These are phyloP conservation scores for Phaeomoniella chlamydospora DNA, from an alignment of 2,329 filamentous ascomycete genomes.

Conservation along the genomic window DNA sequence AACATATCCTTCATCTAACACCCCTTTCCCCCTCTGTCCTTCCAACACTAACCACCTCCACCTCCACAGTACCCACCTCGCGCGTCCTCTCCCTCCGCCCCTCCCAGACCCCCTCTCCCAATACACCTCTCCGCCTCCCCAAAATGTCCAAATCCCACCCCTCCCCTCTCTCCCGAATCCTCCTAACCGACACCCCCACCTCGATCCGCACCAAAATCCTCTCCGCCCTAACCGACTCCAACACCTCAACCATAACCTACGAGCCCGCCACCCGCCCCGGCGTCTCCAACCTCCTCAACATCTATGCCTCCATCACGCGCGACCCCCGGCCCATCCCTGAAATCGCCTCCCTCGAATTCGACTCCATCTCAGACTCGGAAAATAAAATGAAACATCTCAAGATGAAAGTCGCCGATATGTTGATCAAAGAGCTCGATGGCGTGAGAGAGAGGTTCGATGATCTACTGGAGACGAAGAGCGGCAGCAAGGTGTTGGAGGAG, in stretches of 20 bases:
- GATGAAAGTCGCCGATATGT: constrained; percentile 42
- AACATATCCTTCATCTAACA: constrained; percentile 2
- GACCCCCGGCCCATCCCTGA: constrained; percentile 9
- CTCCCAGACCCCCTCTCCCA: constrained; percentile 29
- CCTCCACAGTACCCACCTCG: constrained; percentile 51
- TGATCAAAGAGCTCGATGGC: constrained; percentile 34
- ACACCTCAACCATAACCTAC: constrained; percentile 50
- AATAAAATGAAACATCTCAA: constrained; percentile 34
- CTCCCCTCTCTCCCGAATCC: constrained; percentile 59
- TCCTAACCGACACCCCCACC: constrained; percentile 57
- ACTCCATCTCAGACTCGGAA: constrained; percentile 5
- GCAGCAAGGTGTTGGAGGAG: constrained; percentile 4
- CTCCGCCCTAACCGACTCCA: constrained; percentile 62
- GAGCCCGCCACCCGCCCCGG: constrained; percentile 58
- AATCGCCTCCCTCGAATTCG: constrained; percentile 25
- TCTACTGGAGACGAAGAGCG: constrained; percentile 4
- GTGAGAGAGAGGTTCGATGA: constrained; percentile 7
- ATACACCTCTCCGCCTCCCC: constrained; percentile 14
- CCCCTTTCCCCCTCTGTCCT: neutral
- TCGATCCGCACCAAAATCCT: constrained; percentile 57
- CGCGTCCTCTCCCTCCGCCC: constrained; percentile 80
- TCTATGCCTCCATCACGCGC: constrained; percentile 56
- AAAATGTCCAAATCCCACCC: constrained; percentile 94
- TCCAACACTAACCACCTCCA: constrained; percentile 4
- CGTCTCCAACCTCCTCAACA: constrained; percentile 72